phyloP scores from a whole-genome alignment of 495 filamentous ascomycete species.

The Penicillium simplicissimum region DNA sequence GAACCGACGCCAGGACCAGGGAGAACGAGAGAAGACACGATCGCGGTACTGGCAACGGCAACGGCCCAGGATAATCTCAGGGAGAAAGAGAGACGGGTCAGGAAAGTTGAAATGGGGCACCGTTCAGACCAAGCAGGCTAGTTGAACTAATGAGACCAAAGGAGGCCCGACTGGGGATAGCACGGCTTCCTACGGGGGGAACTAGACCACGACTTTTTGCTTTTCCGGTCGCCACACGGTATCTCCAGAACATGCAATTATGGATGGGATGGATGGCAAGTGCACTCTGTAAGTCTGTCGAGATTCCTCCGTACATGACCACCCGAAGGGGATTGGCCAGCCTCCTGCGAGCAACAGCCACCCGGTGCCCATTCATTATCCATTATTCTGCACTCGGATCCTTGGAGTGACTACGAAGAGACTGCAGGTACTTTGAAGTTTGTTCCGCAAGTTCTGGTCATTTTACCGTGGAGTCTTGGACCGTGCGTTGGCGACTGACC shows the following conservation, averaged over 20 bases:
- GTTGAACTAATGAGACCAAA: not conserved
- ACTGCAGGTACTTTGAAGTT: no score
- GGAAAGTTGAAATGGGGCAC: conserved; percentile 1
- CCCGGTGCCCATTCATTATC: not conserved
- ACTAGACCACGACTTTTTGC: conserved; percentile 3
- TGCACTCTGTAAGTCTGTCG: not conserved
- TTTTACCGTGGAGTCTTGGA: not conserved
- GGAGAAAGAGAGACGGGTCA: not conserved
- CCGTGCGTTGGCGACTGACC: not conserved
- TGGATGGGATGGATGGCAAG: not conserved
- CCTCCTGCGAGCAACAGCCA: not conserved
- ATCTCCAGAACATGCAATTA: not conserved
- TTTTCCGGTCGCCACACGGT: not conserved
- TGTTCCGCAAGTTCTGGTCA: not conserved
- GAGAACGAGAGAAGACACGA: no score
- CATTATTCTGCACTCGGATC: not conserved
- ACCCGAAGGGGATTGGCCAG: not conserved
- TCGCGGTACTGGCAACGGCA: no score
- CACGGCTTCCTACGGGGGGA: not conserved
- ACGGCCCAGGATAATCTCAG: no score
- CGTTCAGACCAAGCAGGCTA: conserved; percentile 4
- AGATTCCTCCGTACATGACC: not conserved
- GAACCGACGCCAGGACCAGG: conserved; percentile 4
- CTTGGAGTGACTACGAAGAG: no score
- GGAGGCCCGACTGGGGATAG: conserved; percentile 22